phyloP scores from a whole-genome alignment of 2,329 filamentous ascomycete species.

The Aspergillus sp. region DNA sequence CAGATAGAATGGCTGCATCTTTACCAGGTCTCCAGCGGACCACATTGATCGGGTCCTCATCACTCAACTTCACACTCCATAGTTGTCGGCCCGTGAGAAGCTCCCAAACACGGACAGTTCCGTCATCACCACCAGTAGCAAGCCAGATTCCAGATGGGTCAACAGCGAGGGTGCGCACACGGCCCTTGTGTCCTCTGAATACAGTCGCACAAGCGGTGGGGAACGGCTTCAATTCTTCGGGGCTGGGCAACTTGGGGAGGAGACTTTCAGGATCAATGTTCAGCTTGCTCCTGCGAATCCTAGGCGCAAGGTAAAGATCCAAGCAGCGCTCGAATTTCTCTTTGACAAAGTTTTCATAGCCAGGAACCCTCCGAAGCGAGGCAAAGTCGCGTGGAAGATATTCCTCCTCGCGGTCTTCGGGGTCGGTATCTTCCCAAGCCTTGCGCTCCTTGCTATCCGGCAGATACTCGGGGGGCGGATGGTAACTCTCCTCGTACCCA shows the following conservation, averaged over 20 bases:
- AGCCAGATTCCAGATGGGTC: constrained; percentile 79
- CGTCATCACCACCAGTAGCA: constrained; percentile 89
- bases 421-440: constrained; percentile 74
- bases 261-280: constrained; percentile 94
- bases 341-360: constrained; percentile 81
- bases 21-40: constrained; percentile 83
- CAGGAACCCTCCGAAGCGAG: constrained; percentile 81
- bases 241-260: constrained; percentile 83
- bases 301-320: constrained; percentile 88
- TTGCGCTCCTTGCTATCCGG: constrained; percentile 76
- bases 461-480: constrained; percentile 88
- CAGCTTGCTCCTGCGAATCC: constrained; percentile 83
- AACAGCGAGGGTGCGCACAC: constrained; percentile 73
- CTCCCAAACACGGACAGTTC: constrained; percentile 84
- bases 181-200: constrained; percentile 79
- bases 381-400: constrained; percentile 76
- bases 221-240: constrained; percentile 89
- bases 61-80: constrained; percentile 71
- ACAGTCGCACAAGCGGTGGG: constrained; percentile 81
- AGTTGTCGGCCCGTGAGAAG: constrained; percentile 76
- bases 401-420: constrained; percentile 82
- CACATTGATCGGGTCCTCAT: constrained; percentile 68
- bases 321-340: constrained; percentile 93
- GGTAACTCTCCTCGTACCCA: constrained; percentile 92
- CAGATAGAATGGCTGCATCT: constrained; percentile 72